These are phyloP conservation scores for Chaetomium fimeti DNA, from an alignment of 495 filamentous ascomycete species.

Conservation along the genomic window DNA sequence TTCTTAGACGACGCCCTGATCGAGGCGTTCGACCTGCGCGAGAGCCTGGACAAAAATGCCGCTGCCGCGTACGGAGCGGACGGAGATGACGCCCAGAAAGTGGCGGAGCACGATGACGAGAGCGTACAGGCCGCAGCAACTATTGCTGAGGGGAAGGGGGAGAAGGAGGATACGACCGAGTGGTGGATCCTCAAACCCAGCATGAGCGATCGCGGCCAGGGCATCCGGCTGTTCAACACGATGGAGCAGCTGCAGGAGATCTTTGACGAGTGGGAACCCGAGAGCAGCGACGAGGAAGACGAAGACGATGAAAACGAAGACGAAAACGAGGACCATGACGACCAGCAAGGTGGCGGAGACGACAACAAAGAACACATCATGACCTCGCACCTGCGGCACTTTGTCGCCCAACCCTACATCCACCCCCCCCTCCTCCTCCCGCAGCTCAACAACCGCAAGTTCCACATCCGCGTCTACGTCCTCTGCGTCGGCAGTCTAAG, in stretches of 20 bases:
- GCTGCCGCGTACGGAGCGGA: conserved; percentile 20
- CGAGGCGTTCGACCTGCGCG: conserved; percentile 82
- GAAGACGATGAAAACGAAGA: conserved; percentile 37
- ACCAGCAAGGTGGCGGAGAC: neutral
- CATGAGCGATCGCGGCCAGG: conserved; percentile 95
- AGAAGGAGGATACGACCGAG: conserved; percentile 43
- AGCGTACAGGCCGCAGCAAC: neutral
- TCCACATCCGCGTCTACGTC: conserved; percentile 92
- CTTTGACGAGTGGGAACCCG: conserved; percentile 82
- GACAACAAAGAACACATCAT: conserved; percentile 57
- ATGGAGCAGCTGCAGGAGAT: conserved; percentile 76
- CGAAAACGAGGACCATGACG: neutral
- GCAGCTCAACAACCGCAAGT: conserved; percentile 66
- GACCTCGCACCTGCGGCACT: conserved; percentile 90
- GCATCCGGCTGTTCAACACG: conserved; percentile 82
- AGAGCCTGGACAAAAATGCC: conserved; percentile 67
- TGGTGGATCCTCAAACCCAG: conserved; percentile 99
- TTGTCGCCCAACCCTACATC: conserved; percentile 95
- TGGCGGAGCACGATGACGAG: conserved; percentile 29
- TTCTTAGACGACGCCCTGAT: conserved; percentile 90
- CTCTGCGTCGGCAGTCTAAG: conserved; percentile 72
- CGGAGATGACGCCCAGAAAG: conserved; percentile 18
- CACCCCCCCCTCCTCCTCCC: conserved; percentile 78
- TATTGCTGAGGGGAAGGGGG: neutral
- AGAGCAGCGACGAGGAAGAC: conserved; percentile 60